Evolutionary conservation across 2,329 filamentous ascomycete genomes (phyloP), one percentile per base, ranked within the genome.

Genomic region (Coniochaeta prunicola): DNA sequence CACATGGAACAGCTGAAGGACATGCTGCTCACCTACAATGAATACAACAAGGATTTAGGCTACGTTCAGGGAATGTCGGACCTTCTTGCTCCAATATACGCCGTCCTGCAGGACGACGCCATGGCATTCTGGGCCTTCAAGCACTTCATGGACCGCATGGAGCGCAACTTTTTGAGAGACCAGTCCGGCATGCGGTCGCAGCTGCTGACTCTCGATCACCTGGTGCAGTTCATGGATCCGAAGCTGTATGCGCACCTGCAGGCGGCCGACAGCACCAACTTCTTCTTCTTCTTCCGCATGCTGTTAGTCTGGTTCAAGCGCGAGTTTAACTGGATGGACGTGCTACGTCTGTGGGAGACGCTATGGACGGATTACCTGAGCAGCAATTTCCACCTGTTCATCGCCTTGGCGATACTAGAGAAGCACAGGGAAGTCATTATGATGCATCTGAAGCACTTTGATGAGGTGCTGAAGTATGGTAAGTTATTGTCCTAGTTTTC

Each of bases 211-310:
- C 84, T 99, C 3, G 92, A 99, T 69, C 92, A 99, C 64, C 86
- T 99, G 0, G 92, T 97, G 13, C 92, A 96, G 70, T 90, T 99
- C 59, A 92, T 99, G 86, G 94, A 99, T 65, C 94, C 96, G 0
- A 90, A 92, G 70, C 85, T 99, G 8, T 97, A 97, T 74, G 80
- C 90, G 1, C 94, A 99, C 67, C 83, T 99, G 0, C 86, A 96
- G 71, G 87, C 84, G 17, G 90, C 92, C 21, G 96, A 99, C 68
- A 96, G 90, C 68, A 99, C 94, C 26, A 99, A 99, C 72, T 99
- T 99, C 74, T 99, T 99, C 76, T 99, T 99, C 79, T 97, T 99
- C 79, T 99, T 97, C 84, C 90, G 94, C 61, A 97, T 97, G 94
- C 80, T 99, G 34, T 80, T 99, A 1, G 94, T 99, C 10, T 99